A percentile compares a stretch with the other conserved stretches of the same genome.
Evolutionary conservation across 306 rosid genomes (phyloP).

Genomic region (Quercus parvula): DNA sequence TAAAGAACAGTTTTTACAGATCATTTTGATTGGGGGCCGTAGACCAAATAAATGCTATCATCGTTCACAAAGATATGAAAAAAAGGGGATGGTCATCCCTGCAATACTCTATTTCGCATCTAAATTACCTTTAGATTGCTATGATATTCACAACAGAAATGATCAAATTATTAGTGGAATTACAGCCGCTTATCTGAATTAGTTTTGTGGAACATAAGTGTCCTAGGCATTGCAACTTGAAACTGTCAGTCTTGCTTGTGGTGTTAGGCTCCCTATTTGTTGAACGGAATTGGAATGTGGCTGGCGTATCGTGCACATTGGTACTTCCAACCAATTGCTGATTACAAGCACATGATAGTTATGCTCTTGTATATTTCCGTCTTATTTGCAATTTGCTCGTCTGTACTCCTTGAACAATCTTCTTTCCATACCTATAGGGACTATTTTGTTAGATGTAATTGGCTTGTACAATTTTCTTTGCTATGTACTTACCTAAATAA

Average conservation of each 20-base stretch:
- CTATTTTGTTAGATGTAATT: slow-evolving; percentile 41
- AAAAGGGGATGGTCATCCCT: no score
- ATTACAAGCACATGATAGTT: not conserved
- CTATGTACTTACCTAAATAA: slow-evolving; percentile 74
- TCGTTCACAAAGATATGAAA: no score
- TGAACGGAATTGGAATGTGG: not conserved
- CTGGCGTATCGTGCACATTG: not conserved
- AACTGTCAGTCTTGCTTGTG: not conserved
- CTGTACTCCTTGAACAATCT: not conserved
- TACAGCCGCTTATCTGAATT: no score
- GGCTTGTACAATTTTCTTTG: slow-evolving; percentile 74
- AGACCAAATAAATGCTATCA: no score
- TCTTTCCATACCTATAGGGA: not conserved
- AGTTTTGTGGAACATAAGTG: no score
- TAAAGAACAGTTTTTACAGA: no score
- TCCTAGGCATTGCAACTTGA: no score
- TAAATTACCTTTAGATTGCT: no score
- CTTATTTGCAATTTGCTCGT: not conserved
- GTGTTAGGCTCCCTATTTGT: not conserved
- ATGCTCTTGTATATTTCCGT: not conserved
- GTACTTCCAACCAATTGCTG: not conserved
- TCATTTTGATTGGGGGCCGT: no score
- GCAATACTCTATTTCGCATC: no score
- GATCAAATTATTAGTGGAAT: no score
- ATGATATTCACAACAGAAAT: no score